A percentile compares a stretch with the other conserved stretches of the same genome.
Evolutionary conservation across 306 rosid genomes (phyloP).

Genomic region (Fragaria iinumae): DNA sequence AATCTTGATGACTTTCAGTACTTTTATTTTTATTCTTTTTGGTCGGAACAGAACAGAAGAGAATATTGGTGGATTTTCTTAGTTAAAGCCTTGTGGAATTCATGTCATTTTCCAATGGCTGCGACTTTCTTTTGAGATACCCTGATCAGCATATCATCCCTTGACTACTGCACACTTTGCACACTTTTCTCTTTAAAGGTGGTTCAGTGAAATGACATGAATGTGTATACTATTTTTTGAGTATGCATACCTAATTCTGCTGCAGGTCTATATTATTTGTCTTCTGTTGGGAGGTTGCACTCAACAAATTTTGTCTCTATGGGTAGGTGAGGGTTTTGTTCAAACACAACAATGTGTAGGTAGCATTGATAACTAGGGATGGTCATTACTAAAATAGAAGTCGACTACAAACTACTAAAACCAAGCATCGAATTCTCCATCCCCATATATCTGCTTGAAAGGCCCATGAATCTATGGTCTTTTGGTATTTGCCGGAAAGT

Average conservation of each 20-base stretch:
- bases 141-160: neutral
- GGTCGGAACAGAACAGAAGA: neutral
- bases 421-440: neutral
- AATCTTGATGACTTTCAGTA: neutral
- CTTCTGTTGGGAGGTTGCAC: slow-evolving; percentile 1
- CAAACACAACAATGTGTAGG: neutral
- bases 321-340: neutral
- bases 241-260: too few relatives aligned
- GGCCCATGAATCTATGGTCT: neutral
- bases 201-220: neutral
- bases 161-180: neutral
- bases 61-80: neutral
- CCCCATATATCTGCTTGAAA: neutral
- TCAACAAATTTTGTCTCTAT: neutral
- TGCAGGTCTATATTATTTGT: neutral
- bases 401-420: neutral
- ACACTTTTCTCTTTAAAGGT: neutral
- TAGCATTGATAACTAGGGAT: neutral
- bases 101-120: neutral
- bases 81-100: neutral
- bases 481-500: neutral
- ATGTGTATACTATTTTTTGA: neutral
- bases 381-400: neutral
- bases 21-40: neutral
- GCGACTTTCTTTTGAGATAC: neutral